These are phyloP conservation scores for Candida nonsorbophila DNA, from an alignment of 805 yeast species.

Conservation along the genomic window DNA sequence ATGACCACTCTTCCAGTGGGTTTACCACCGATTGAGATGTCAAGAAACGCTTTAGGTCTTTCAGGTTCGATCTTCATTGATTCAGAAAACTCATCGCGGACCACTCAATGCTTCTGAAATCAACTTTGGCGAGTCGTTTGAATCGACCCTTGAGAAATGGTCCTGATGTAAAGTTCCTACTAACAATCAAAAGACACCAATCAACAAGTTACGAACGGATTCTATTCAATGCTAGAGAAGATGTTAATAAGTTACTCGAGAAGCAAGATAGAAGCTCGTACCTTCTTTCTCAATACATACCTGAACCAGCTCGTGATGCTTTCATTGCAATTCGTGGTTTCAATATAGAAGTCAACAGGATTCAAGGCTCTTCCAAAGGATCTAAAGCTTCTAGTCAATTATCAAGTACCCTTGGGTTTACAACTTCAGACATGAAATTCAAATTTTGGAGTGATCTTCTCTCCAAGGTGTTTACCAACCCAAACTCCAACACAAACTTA, in stretches of 20 bases:
- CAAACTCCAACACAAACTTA: slow-evolving; percentile 27
- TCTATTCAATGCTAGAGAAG: slow-evolving; percentile 27
- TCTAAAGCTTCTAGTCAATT: slow-evolving; percentile 24
- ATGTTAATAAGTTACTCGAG: slow-evolving; percentile 41
- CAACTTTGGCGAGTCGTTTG: no score
- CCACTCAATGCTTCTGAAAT: neutral
- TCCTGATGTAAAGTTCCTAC: no score
- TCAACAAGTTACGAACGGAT: slow-evolving; percentile 7
- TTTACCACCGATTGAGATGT: slow-evolving; percentile 40
- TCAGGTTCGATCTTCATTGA: slow-evolving; percentile 28
- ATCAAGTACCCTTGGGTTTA: slow-evolving; percentile 27
- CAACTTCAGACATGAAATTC: slow-evolving; percentile 51
- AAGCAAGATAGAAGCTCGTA: slow-evolving; percentile 58
- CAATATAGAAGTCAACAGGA: slow-evolving; percentile 56
- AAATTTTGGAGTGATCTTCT: slow-evolving; percentile 71
- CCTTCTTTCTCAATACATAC: slow-evolving; percentile 63
- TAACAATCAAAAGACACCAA: no score
- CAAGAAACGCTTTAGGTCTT: slow-evolving; percentile 40
- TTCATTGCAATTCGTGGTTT: slow-evolving; percentile 63
- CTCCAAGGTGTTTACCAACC: slow-evolving; percentile 37
- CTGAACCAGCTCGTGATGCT: slow-evolving; percentile 56
- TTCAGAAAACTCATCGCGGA: neutral
- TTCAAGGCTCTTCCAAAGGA: slow-evolving; percentile 23
- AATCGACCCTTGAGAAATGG: no score
- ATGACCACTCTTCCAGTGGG: slow-evolving; percentile 57